Conservation (phyloP, 179 eudicot species). For the Spinacia oleracea region DNA sequence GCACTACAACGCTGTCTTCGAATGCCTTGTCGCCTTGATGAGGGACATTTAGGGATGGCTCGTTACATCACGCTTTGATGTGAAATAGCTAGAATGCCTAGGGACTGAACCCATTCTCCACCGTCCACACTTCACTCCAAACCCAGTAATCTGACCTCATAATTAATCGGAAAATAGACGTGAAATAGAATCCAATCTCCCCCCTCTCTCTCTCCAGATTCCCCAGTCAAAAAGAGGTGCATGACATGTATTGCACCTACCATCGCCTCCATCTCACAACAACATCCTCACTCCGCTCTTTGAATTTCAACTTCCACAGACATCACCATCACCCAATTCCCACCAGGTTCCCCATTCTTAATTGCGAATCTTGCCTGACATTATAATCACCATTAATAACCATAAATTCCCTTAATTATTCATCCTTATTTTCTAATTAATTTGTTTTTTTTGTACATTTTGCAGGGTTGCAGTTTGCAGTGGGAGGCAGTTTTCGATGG, state of each 20-base stretch:
- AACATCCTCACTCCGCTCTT: conserved; percentile 12
- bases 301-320: conserved; percentile 4
- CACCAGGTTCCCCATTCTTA: conserved; percentile 25
- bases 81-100: too few species aligned
- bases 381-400: not conserved
- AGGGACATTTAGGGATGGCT: too few species aligned
- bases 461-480: conserved; percentile 31
- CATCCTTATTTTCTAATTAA: not conserved
- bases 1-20: too few species aligned
- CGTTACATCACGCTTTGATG: too few species aligned
- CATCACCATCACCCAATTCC: conserved; percentile 9
- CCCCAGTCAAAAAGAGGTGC: not conserved
- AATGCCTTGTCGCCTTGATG: too few species aligned
- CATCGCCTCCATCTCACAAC: conserved; percentile 29
- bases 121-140: too few species aligned
- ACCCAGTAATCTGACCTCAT: too few species aligned
- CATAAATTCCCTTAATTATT: not conserved
- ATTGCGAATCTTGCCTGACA: not conserved
- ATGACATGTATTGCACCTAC: not conserved
- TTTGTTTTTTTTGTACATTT: not conserved
- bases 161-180: too few species aligned
- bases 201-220: not conserved
- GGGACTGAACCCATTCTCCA: too few species aligned
- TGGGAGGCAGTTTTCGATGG: conserved; percentile 29
- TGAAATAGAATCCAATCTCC: too few species aligned